phyloP scores from a whole-genome alignment of 1,284 basidiomycete genomes.

The Cronartium ribicola region DNA sequence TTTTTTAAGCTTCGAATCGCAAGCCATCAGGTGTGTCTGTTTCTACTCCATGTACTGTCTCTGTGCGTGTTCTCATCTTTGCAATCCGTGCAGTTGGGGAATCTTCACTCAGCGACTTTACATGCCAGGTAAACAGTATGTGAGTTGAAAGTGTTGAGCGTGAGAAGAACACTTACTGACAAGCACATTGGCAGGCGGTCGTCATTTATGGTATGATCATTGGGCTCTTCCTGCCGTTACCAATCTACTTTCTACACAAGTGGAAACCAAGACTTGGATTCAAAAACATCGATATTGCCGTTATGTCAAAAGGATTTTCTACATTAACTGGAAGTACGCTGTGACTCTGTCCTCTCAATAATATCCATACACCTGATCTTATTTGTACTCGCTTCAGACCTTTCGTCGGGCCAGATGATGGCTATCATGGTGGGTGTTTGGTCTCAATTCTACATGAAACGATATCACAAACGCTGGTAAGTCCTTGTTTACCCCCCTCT shows the following conservation, averaged over 20 bases:
- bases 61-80: not conserved
- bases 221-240: conserved; percentile 36
- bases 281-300: conserved; percentile 28
- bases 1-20: conserved; percentile 32
- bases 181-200: conserved; percentile 14
- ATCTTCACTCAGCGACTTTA: conserved; percentile 38
- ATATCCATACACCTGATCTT: not conserved
- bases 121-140: conserved; percentile 31
- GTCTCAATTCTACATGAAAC: conserved; percentile 36
- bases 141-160: not conserved
- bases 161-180: not conserved
- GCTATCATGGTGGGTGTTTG: conserved; percentile 22
- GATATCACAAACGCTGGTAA: conserved; percentile 34
- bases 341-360: not conserved
- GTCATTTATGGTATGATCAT: conserved; percentile 14
- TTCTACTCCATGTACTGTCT: not conserved
- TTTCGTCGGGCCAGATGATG: conserved; percentile 30
- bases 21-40: conserved; percentile 24
- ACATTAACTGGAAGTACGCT: conserved; percentile 19
- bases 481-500: not conserved
- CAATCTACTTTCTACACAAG: conserved; percentile 26
- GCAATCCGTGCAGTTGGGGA: conserved; percentile 15
- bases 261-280: conserved; percentile 24
- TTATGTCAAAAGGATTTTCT: conserved; percentile 27
- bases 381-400: conserved; percentile 1